These are phyloP conservation scores for Rhododendron mucronatum DNA, from an alignment of 148 eudicot species.

Conservation along the genomic window DNA sequence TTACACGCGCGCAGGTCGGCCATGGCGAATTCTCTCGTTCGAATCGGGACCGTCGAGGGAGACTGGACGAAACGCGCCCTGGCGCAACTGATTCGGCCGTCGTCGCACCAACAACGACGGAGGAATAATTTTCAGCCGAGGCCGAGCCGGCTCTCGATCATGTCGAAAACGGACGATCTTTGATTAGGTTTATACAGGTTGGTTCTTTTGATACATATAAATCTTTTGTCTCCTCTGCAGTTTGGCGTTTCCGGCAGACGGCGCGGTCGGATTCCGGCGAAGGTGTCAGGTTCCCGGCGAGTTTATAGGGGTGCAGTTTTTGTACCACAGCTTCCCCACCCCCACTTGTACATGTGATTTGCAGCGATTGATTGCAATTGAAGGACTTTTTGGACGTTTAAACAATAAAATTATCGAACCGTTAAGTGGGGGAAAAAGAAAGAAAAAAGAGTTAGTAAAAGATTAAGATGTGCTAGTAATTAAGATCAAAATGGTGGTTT, in stretches of 20 bases:
- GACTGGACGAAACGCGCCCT: slow-evolving; percentile 47
- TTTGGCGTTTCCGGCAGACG: neutral
- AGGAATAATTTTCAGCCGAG: slow-evolving; percentile 26
- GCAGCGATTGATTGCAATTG: slow-evolving; percentile 15
- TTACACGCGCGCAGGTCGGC: slow-evolving; percentile 50
- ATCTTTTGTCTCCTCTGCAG: neutral
- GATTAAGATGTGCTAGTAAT: neutral
- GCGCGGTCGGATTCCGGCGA: neutral
- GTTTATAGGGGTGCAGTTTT: neutral
- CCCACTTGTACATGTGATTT: slow-evolving; percentile 16
- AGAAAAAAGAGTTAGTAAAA: neutral
- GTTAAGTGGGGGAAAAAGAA: neutral
- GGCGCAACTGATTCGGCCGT: slow-evolving; percentile 47
- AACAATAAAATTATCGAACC: neutral
- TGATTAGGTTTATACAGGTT: neutral
- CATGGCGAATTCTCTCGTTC: slow-evolving; percentile 54
- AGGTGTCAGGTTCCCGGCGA: neutral
- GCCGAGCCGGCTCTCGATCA: slow-evolving; percentile 39
- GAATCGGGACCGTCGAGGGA: slow-evolving; percentile 55
- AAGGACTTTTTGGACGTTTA: slow-evolving; percentile 16
- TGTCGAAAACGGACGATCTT: slow-evolving; percentile 31
- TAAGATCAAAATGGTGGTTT: neutral
- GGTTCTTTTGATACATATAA: neutral
- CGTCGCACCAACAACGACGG: slow-evolving; percentile 49
- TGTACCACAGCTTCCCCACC: neutral